phyloP scores from a whole-genome alignment of 2,329 filamentous ascomycete species.

The Aureobasidium pullulans region DNA sequence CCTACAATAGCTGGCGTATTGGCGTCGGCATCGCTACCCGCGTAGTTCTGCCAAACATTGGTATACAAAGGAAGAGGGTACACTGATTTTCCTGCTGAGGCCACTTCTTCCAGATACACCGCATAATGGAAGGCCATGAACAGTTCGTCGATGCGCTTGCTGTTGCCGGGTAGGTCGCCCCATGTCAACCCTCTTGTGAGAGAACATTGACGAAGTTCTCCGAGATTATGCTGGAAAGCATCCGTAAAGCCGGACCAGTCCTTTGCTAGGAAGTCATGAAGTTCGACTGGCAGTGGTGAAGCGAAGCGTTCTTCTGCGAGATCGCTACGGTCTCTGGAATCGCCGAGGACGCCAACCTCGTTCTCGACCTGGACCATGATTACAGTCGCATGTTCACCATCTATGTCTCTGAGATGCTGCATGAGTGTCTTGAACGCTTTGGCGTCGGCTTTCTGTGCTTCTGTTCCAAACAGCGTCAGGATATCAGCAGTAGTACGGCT shows the following conservation, averaged over 20 bases:
- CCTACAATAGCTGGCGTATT: conserved; percentile 33
- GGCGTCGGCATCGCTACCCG: conserved; percentile 27
- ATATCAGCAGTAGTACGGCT: conserved; percentile 26
- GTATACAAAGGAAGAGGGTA: conserved; percentile 39
- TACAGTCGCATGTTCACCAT: conserved; percentile 42
- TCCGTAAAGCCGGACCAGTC: neutral
- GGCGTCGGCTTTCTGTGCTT: conserved; percentile 30
- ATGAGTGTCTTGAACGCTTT: conserved; percentile 35
- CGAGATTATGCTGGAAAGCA: conserved; percentile 22
- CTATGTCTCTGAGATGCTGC: conserved; percentile 36
- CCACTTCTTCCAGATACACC: conserved; percentile 35
- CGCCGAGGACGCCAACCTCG: conserved; percentile 46
- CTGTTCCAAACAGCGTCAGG: conserved; percentile 32
- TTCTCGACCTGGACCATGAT: conserved; percentile 55
- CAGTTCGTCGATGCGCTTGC: conserved; percentile 35
- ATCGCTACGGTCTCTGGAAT: conserved; percentile 42
- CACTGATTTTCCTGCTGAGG: conserved; percentile 33
- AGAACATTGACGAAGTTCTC: neutral
- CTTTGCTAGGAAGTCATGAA: conserved; percentile 26
- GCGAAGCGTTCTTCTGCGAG: conserved; percentile 37
- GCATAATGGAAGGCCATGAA: conserved; percentile 44
- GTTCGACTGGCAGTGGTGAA: conserved; percentile 30
- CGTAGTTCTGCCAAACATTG: conserved; percentile 42
- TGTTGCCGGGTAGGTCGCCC: conserved; percentile 35
- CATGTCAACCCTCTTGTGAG: conserved; percentile 26